Base-by-base conservation (phyloP, 1,284 basidiomycete genomes). In the Apiotrichum porosum region DNA sequence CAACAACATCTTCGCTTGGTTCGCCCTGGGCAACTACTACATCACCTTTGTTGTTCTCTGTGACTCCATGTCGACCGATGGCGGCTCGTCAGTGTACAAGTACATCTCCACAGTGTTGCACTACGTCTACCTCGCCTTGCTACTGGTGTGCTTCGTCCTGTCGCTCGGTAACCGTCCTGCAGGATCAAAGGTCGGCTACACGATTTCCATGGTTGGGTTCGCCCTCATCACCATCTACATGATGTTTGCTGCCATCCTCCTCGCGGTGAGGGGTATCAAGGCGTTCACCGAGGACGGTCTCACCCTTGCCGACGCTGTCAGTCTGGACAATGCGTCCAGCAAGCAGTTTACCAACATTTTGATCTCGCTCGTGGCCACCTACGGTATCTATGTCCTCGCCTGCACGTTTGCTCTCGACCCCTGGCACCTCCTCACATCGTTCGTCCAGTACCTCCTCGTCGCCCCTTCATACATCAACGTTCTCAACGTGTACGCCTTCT, bases 1-100 rank as follows among this genome's bases (percentile, higher is more conserved):
- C 73, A 93, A 87, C 68, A 75, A 95, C 53, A 78, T 97, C 58
- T 95, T 95, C 66, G 84, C 87, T 15, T 95, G 92, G 91, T 94
- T 93, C 56, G 79, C 84, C 9, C 76, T 94, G 42, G 89, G 85
- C 0, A 94, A 94, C 68, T 94, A 85, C 64, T 93, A 86, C 72
- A 89, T 94, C 56, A 83, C 88, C 2, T 91, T 92, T 72, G 75
- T 80, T 24, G 41, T 45, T 22, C 42, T 43, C 18, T 30, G 44
- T 23, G 38, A 37, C 42, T 47, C 45, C 5, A 40, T 42, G 49
- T 33, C 14, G 21, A 4, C 37, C n/a, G 12, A 28, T 12, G 12
- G 12, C 8, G 26, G 8, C 8, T 12, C 26, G 26, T 28, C 12
- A 6, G 44, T 26, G 15, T 72, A 55, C 55, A 74, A 83, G 41